These are phyloP conservation scores for Lachnellula hyalina DNA, from an alignment of 2,329 filamentous ascomycete species.

Conservation along the genomic window DNA sequence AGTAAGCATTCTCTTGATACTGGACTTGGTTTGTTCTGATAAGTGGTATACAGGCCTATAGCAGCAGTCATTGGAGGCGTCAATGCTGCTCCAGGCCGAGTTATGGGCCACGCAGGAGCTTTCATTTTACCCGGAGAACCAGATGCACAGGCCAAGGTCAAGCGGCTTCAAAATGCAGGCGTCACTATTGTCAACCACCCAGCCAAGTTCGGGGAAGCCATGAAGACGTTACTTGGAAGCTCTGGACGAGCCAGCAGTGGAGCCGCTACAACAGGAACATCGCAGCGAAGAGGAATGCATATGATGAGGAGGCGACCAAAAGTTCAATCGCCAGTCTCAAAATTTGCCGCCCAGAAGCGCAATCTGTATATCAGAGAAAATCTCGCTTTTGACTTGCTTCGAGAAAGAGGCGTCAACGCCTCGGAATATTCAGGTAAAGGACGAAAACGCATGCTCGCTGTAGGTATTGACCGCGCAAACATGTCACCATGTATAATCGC, in stretches of 20 bases:
- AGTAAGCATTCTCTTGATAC: slow-evolving; percentile 40
- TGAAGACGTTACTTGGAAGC: slow-evolving; percentile 53
- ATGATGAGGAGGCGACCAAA: slow-evolving; percentile 34
- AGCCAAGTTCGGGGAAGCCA: slow-evolving; percentile 64
- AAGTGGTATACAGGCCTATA: slow-evolving; percentile 50
- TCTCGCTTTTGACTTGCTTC: slow-evolving; percentile 51
- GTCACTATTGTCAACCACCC: slow-evolving; percentile 70
- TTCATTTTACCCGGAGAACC: slow-evolving; percentile 64
- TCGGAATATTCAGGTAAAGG: slow-evolving; percentile 33
- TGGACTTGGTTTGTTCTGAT: too few relatives aligned
- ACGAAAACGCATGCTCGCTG: slow-evolving; percentile 48
- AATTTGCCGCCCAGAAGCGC: slow-evolving; percentile 37
- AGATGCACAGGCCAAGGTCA: slow-evolving; percentile 59
- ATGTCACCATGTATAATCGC: slow-evolving; percentile 59
- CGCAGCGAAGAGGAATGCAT: slow-evolving; percentile 49
- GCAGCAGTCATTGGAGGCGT: slow-evolving; percentile 66
- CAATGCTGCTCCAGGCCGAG: slow-evolving; percentile 54
- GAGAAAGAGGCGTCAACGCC: slow-evolving; percentile 42
- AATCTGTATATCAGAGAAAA: slow-evolving; percentile 50
- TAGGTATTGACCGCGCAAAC: slow-evolving; percentile 60
- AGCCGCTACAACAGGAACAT: slow-evolving; percentile 28
- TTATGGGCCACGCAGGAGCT: slow-evolving; percentile 79
- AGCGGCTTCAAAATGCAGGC: slow-evolving; percentile 59
- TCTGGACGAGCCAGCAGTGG: slow-evolving; percentile 35
- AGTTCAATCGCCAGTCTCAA: neutral